Base-by-base conservation (phyloP, 305 asterid genomes). In the Solanum aculeatissimum region DNA sequence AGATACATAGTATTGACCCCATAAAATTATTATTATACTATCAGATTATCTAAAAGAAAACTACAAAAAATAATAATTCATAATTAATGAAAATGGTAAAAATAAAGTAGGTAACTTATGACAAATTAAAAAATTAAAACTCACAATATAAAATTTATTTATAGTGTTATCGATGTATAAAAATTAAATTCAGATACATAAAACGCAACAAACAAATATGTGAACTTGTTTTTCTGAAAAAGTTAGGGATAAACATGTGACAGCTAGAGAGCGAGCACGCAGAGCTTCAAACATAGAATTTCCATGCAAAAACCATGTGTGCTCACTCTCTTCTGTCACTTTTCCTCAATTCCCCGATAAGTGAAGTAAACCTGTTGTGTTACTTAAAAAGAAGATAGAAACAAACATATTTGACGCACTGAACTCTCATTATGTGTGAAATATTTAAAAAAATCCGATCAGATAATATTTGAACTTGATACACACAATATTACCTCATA, bases 231-330 rank as follows among this genome's bases (percentile, higher is more conserved):
- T 8, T 55, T n/a, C 8, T 15, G 6, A 9, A 25, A 55, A 29
- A 21, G 65, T 35, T 6, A 0, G 8, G 23, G 3, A 45, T 13
- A 7, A 15, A 5, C 2, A 65, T 51, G 84, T 65, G 85, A 86
- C 86, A 38, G 85, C 47, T 16, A 86, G 85, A 86, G 85, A 70
- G 89, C 66, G 49, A 84, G 89, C 89, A 86, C 89, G 29, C 85
- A 86, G 2, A 70, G 83, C 71, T 57, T 84, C 63, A 23, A 69
- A 83, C 81, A 58, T 69, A 13, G 8, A n/a, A 35, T 9, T 7
- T 47, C 38, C 86, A 83, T 86, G 85, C 85, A 80, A 57, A 57
- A 63, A 40, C 43, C 66, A 57, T 70, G 83, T 62, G 86, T 86
- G 86, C 89, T 60, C 89, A 86, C 86, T 83, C 86, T 86, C 89